Evolutionary conservation across 495 filamentous ascomycete genomes (phyloP), one percentile per base, ranked within the genome.

Genomic region (Opeltia flavorubescens): DNA sequence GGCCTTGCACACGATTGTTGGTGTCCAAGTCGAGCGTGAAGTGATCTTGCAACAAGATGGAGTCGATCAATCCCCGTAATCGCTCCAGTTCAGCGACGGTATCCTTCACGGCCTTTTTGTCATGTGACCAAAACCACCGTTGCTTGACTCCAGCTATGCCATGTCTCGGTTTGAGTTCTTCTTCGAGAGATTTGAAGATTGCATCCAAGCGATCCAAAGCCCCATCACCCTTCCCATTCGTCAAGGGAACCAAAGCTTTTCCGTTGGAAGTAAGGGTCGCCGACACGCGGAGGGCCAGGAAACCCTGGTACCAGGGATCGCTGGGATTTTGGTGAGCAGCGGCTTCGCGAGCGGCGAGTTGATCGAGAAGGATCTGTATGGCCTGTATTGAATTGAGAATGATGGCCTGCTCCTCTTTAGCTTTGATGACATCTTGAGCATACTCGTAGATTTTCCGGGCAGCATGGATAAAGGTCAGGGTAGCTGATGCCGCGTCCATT

Each of bases 221-320:
- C 6, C 38, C 38, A 21, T 21, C 38, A 41, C 38, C 38, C 11
- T 25, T 41, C 21, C 38, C 12, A 24, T 12, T 6, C 13, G 38
- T 17, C 13, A 23, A 17, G 1, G 38, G 38, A 21, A 41, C 20
- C 6, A 41, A 21, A 3, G 4, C 21, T 25, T 12, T 25, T 17
- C 38, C 38, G n/a, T 3, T 12, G 38, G 38, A 20, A 9, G 38
- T 13, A 7, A 21, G 4, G 38, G 21, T 41, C 12, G 38, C 38
- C 6, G 20, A 41, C 12, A 21, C 12, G 11, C 11, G 8, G 4
- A 41, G 21, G 4, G 38, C 38, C 15, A 34, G 43, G n/a, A 46
- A 31, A 24, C 28, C 43, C 23, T 46, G 28, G 12, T 46, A 46
- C 43, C 43, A 34, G 12, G n/a, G 12, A 6, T 46, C 43, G 15